phyloP scores from a whole-genome alignment of 495 filamentous ascomycete genomes.

The Neurospora cerealis region DNA sequence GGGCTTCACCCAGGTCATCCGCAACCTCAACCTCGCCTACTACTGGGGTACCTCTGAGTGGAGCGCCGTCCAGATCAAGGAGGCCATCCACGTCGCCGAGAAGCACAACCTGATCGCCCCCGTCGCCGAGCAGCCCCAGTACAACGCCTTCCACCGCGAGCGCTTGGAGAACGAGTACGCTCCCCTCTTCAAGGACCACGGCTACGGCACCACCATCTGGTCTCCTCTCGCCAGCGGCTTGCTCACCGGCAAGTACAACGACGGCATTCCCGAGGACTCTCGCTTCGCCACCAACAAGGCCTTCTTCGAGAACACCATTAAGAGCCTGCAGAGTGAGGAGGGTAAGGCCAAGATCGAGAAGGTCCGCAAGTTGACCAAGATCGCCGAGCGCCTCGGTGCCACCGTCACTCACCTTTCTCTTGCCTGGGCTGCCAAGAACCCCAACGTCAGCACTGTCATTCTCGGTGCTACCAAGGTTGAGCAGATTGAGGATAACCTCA shows the following conservation, averaged over 20 bases:
- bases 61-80: slow-evolving; percentile 69
- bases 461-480: slow-evolving; percentile 61
- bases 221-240: slow-evolving; percentile 60
- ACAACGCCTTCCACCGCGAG: slow-evolving; percentile 66
- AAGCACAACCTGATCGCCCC: slow-evolving; percentile 69
- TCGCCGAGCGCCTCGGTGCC: slow-evolving; percentile 58
- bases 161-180: slow-evolving; percentile 70
- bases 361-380: slow-evolving; percentile 38
- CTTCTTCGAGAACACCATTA: slow-evolving; percentile 30
- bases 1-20: slow-evolving; percentile 73
- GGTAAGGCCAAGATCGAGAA: slow-evolving; percentile 34
- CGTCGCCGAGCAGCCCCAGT: slow-evolving; percentile 75
- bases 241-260: slow-evolving; percentile 75
- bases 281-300: slow-evolving; percentile 37
- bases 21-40: slow-evolving; percentile 61
- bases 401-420: slow-evolving; percentile 51
- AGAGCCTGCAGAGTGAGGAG: slow-evolving; percentile 21
- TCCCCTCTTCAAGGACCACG: slow-evolving; percentile 50
- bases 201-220: slow-evolving; percentile 63
- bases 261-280: slow-evolving; percentile 49
- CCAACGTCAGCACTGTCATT: slow-evolving; percentile 63
- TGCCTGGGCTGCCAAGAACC: slow-evolving; percentile 69
- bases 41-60: slow-evolving; percentile 93
- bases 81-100: slow-evolving; percentile 67
- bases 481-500: slow-evolving; percentile 60